Evolutionary conservation across 1,284 basidiomycete species (phyloP), one percentile per base, ranked within the genome.

Genomic region (Cryptococcus sp.): DNA sequence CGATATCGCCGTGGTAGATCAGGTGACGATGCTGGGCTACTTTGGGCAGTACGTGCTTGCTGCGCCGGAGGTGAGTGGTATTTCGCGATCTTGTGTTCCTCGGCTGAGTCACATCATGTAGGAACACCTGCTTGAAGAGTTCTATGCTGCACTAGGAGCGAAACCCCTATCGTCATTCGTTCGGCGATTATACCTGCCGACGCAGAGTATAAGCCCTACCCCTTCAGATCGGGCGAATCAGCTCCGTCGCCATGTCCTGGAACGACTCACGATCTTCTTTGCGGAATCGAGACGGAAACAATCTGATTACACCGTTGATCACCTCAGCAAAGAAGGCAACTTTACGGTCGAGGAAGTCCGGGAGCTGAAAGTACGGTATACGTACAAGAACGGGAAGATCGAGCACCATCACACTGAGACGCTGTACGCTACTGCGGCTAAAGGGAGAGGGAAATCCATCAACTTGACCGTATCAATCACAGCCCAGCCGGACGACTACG

Each of bases 191-290:
- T 89, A 90, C 67, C 83, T 86, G 1, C 25, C 55, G n/a, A 40
- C 53, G 15, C 53, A 58, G 23, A 15, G 31, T 27, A 60, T 54
- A 49, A 52, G 45, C 5, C 50, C 47, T 16, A 46, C 46, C 0
- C 51, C 73, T 1, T 71, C 78, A 0, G 61, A 71, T 16, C 47
- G 64, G 11, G 69, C 78, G 16, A 70, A 50, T 2, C 57, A 61
- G 1, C 56, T 72, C 5, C 68, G 73, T 13, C 59, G 62, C 23
- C 81, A 92, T 38, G 86, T 95, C 1, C 79, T 95, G n/a, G 90
- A 98, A 77, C 83, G 95, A 25, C 81, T 96, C 15, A 91, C 93
- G 0, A 81, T 99, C 38, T 98, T 98, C 81, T 81, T 98, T 8
- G 89, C 96, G 54, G 93, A 96, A 69, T 88, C 92, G 59, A 87